A percentile compares a stretch with the other conserved stretches of the same genome.
These are phyloP conservation scores for Alternaria triticimaculans DNA, from an alignment of 2,329 filamentous ascomycete genomes.

Conservation along the genomic window DNA sequence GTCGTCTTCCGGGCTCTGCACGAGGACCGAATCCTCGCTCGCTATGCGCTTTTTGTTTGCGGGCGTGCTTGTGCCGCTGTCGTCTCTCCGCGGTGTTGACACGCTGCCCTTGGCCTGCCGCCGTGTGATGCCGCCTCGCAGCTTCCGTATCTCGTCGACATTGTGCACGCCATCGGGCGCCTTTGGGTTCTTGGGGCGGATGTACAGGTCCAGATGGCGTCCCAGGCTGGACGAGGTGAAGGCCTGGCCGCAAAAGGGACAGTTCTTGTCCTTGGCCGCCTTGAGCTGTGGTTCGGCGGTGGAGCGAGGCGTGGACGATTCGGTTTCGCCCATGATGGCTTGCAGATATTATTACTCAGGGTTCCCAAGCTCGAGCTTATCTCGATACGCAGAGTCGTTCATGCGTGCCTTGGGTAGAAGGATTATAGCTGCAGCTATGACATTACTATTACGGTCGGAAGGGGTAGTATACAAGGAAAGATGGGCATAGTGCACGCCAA, in stretches of 20 bases:
- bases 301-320: conserved; percentile 46
- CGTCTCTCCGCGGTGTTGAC: conserved; percentile 57
- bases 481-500: conserved; percentile 15
- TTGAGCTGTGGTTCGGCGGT: conserved; percentile 41
- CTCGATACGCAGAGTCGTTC: conserved; percentile 21
- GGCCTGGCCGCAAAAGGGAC: conserved; percentile 84
- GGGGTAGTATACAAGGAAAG: conserved; percentile 10
- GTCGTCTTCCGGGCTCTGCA: conserved; percentile 30
- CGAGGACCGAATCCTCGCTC: conserved; percentile 37
- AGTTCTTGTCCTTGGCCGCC: conserved; percentile 82
- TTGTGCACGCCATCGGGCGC: conserved; percentile 85
- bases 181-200: conserved; percentile 92
- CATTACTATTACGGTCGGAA: conserved; percentile 31
- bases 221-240: conserved; percentile 89
- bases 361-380: conserved; percentile 27
- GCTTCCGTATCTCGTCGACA: conserved; percentile 84
- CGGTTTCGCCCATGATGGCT: conserved; percentile 44
- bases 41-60: conserved; percentile 28
- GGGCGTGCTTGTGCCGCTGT: conserved; percentile 37
- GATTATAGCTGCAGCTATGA: conserved; percentile 26
- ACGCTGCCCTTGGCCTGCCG: conserved; percentile 76
- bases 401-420: conserved; percentile 16
- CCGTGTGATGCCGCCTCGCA: conserved; percentile 85
- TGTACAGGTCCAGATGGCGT: conserved; percentile 91
- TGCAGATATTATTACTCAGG: conserved; percentile 12